Percentiles rank a stretch among this genome's conserved stretches.
phyloP scores from a whole-genome alignment of 2,329 filamentous ascomycete species.

The Arthrobotrys sphaeroides region DNA sequence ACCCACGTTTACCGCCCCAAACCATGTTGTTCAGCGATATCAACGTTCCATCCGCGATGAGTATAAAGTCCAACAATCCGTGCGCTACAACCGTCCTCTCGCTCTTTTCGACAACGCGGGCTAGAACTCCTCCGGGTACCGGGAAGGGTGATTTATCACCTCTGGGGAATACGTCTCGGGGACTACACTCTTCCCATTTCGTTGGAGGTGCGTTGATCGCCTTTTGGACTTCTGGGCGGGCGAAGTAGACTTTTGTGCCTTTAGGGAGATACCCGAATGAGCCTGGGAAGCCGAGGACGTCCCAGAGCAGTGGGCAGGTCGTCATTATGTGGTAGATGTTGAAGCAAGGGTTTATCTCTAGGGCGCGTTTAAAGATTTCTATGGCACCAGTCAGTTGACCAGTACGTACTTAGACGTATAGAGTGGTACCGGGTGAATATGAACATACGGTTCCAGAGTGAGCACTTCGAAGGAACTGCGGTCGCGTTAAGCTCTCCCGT shows the following conservation, averaged over 20 bases:
- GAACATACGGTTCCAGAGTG: conserved; percentile 28
- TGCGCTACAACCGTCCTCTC: conserved; percentile 78
- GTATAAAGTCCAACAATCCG: conserved; percentile 74
- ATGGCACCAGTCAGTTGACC: no score
- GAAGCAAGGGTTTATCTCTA: conserved; percentile 77
- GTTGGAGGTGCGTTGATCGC: conserved; percentile 72
- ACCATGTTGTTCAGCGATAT: conserved; percentile 83
- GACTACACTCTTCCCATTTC: conserved; percentile 68
- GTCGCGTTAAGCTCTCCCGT: conserved; percentile 68
- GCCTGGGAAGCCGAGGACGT: conserved; percentile 57
- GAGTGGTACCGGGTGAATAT: no score
- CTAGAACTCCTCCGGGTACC: conserved; percentile 71
- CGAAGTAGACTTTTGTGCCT: conserved; percentile 74
- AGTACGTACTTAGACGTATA: no score
- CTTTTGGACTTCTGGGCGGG: conserved; percentile 74
- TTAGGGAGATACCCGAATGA: conserved; percentile 68
- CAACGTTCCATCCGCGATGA: conserved; percentile 75
- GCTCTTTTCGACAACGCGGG: conserved; percentile 76
- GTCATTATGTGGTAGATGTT: conserved; percentile 78
- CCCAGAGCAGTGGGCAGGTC: conserved; percentile 64
- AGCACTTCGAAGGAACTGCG: neutral
- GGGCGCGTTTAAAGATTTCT: conserved; percentile 67
- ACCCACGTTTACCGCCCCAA: conserved; percentile 76
- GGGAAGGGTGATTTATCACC: conserved; percentile 65
- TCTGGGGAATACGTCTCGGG: conserved; percentile 63